phyloP scores from a whole-genome alignment of 495 filamentous ascomycete species.

The Immersiella caudata region DNA sequence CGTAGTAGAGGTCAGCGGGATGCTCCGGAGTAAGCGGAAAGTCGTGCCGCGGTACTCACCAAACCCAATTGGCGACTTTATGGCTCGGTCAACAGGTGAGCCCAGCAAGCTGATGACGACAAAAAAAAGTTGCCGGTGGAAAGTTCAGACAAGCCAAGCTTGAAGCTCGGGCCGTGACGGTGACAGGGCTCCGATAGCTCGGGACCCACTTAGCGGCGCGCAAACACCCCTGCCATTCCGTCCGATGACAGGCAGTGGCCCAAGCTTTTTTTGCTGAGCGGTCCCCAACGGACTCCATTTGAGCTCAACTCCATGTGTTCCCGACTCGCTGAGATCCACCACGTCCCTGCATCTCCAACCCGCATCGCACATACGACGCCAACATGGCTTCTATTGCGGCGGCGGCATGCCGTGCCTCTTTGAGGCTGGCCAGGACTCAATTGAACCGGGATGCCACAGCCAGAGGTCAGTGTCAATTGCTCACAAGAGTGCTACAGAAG shows the following conservation, averaged over 20 bases:
- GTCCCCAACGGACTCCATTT: conserved; percentile 25
- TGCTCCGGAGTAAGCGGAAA: too few relatives aligned
- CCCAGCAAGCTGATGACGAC: background rate
- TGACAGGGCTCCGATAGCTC: conserved; percentile 7
- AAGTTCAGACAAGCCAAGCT: conserved; percentile 10
- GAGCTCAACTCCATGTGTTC: conserved; percentile 12
- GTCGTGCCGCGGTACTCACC: background rate
- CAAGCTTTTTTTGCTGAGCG: conserved; percentile 28
- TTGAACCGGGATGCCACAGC: conserved; percentile 52
- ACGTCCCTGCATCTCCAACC: conserved; percentile 16
- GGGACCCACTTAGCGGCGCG: background rate
- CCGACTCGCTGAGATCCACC: conserved; percentile 6
- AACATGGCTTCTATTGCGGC: conserved; percentile 57
- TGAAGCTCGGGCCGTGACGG: background rate
- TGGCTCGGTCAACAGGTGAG: background rate
- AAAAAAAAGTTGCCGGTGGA: conserved; percentile 13
- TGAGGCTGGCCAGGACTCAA: conserved; percentile 50
- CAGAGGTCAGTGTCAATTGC: conserved; percentile 47
- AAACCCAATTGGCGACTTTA: background rate
- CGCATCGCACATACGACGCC: conserved; percentile 27
- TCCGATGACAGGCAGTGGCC: conserved; percentile 13
- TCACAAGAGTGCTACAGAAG: background rate
- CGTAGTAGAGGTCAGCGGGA: background rate
- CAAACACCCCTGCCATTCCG: background rate
- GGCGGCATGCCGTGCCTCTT: conserved; percentile 53